phyloP scores from a whole-genome alignment of 1,139 yeast species.

The Nadsonia commutata region DNA sequence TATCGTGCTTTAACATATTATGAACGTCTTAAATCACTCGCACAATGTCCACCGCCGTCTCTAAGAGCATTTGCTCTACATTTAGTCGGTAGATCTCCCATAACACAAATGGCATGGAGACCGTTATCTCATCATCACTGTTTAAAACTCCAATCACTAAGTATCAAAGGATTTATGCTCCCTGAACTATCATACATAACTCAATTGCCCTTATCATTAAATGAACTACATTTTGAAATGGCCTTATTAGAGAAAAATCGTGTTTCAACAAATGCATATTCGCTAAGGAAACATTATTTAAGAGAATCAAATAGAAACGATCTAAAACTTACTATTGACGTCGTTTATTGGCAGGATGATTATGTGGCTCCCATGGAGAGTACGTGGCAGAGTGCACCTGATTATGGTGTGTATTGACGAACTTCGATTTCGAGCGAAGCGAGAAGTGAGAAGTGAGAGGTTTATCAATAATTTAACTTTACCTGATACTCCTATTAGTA shows the following conservation, averaged over 20 bases:
- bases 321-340: slow-evolving; percentile 1
- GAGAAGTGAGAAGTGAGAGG: no score
- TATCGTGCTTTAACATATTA: slow-evolving; percentile 10
- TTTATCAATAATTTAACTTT: no score
- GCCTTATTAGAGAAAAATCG: slow-evolving; percentile 1
- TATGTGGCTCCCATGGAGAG: no score
- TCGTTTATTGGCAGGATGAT: slow-evolving; percentile 2
- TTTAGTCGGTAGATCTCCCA: slow-evolving; percentile 8
- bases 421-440: no score
- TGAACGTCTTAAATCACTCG: slow-evolving; percentile 12
- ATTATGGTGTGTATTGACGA: not conserved
- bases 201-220: slow-evolving; percentile 10
- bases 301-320: not conserved
- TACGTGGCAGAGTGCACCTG: not conserved
- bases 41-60: slow-evolving; percentile 13
- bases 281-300: not conserved
- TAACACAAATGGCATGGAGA: slow-evolving; percentile 12
- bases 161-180: slow-evolving; percentile 13
- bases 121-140: slow-evolving; percentile 12
- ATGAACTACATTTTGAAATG: slow-evolving; percentile 8
- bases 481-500: no score
- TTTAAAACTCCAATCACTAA: slow-evolving; percentile 8
- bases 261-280: not conserved
- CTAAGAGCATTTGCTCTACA: slow-evolving; percentile 10
- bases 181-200: slow-evolving; percentile 12